Evolutionary conservation across 306 rosid genomes (phyloP).

Genomic region (Carpinus viminea): DNA sequence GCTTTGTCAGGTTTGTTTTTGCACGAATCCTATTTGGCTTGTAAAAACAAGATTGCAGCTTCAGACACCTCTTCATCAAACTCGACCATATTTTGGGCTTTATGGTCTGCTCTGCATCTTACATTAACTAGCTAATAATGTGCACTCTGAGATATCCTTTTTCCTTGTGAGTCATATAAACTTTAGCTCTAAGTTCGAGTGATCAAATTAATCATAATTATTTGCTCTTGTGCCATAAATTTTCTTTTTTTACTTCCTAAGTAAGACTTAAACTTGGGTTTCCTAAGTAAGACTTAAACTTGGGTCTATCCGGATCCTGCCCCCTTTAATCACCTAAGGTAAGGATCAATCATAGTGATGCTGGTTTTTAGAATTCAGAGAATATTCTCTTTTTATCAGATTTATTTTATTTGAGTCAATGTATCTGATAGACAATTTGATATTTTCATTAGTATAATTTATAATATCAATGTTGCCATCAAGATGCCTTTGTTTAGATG

Average conservation of each 20-base stretch:
- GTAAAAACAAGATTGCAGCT: slow-evolving; percentile 98
- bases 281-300: background rate
- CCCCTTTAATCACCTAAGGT: background rate
- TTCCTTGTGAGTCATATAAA: slow-evolving; percentile 25
- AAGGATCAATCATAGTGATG: background rate
- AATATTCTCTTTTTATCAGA: background rate
- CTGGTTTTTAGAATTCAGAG: background rate
- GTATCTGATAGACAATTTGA: background rate
- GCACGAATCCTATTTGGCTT: slow-evolving; percentile 93
- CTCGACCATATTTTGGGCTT: slow-evolving; percentile 80
- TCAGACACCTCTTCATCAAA: slow-evolving; percentile 92
- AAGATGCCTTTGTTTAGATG: slow-evolving; percentile 5
- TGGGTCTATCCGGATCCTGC: background rate
- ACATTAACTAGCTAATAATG: slow-evolving; percentile 33
- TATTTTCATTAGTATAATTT: background rate
- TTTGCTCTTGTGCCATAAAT: background rate
- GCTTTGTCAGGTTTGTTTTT: slow-evolving; percentile 70
- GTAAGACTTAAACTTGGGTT: background rate
- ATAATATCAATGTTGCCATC: background rate
- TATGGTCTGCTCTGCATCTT: slow-evolving; percentile 74
- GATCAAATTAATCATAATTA: slow-evolving; percentile 10
- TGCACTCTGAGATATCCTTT: slow-evolving; percentile 35
- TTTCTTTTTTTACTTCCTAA: background rate
- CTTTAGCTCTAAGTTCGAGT: slow-evolving; percentile 21
- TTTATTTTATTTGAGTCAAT: background rate